Evolutionary conservation across 495 filamentous ascomycete genomes (phyloP).

Genomic region (Neurospora sp.): DNA sequence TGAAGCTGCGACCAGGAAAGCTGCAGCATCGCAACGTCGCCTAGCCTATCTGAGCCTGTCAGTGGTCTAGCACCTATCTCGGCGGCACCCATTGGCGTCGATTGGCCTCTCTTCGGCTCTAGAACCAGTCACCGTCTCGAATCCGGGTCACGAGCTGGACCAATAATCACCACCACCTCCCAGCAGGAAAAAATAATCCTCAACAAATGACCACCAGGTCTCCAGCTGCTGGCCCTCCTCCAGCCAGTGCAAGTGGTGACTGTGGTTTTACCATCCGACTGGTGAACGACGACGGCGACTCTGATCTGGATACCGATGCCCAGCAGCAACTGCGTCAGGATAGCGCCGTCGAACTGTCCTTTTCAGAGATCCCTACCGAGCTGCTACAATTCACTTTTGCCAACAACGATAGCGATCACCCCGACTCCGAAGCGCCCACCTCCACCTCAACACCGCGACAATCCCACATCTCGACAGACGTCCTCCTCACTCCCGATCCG

Average conservation of each 20-base stretch:
- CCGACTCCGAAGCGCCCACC: too few species aligned
- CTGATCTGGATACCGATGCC: not conserved
- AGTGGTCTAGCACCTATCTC: not conserved
- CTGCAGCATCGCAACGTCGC: not conserved
- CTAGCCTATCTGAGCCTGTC: not conserved
- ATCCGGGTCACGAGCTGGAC: not conserved
- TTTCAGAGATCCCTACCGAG: slow-evolving; percentile 31
- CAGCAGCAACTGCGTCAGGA: slow-evolving; percentile 10
- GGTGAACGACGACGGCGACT: not conserved
- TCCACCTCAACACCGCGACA: not conserved
- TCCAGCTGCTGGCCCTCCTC: not conserved
- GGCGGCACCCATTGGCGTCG: not conserved
- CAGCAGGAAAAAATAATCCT: not conserved
- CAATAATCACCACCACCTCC: not conserved
- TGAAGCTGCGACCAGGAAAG: not conserved
- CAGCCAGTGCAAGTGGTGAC: not conserved
- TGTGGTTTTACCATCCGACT: not conserved
- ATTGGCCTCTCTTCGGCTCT: not conserved
- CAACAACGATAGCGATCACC: too few species aligned
- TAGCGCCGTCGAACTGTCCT: slow-evolving; percentile 24
- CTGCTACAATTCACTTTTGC: slow-evolving; percentile 27
- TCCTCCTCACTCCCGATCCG: slow-evolving; percentile 9
- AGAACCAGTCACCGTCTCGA: not conserved
- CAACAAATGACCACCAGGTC: not conserved
- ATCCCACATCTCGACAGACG: slow-evolving; percentile 4